Evolutionary conservation across 805 yeast genomes (phyloP).

Genomic region (Saccharomyces jurei): DNA sequence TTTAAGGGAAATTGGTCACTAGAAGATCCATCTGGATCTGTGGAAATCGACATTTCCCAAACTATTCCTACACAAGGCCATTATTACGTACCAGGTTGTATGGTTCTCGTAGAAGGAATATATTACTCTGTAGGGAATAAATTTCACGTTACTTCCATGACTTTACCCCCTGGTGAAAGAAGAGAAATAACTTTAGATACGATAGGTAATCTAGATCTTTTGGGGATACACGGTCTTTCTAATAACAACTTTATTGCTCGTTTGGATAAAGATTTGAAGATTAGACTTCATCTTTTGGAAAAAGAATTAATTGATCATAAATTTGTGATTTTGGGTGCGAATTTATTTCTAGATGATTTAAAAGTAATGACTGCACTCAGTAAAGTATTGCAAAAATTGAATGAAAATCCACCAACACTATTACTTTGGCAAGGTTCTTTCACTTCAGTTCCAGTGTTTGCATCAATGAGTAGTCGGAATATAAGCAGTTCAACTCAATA

Average conservation of each 20-base stretch:
- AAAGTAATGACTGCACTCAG: conserved; percentile 54
- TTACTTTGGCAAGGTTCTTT: conserved; percentile 83
- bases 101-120: conserved; percentile 76
- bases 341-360: conserved; percentile 56
- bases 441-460: conserved; percentile 52
- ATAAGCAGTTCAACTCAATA: conserved; percentile 47
- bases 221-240: conserved; percentile 36
- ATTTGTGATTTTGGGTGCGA: conserved; percentile 66
- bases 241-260: conserved; percentile 37
- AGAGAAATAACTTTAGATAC: conserved; percentile 59
- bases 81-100: conserved; percentile 67
- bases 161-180: conserved; percentile 84
- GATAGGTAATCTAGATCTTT: conserved; percentile 71
- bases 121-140: conserved; percentile 58
- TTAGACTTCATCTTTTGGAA: conserved; percentile 50
- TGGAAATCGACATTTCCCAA: conserved; percentile 58
- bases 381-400: conserved; percentile 50
- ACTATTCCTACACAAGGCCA: conserved; percentile 55
- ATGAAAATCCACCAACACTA: conserved; percentile 53
- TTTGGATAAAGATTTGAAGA: conserved; percentile 52
- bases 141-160: conserved; percentile 67
- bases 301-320: conserved; percentile 47
- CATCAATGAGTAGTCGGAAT: conserved; percentile 44
- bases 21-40: conserved; percentile 73
- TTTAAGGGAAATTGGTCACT: conserved; percentile 62